Evolutionary conservation across 345 rosid species (phyloP).

Genomic region (Pseudoturritis turrita): DNA sequence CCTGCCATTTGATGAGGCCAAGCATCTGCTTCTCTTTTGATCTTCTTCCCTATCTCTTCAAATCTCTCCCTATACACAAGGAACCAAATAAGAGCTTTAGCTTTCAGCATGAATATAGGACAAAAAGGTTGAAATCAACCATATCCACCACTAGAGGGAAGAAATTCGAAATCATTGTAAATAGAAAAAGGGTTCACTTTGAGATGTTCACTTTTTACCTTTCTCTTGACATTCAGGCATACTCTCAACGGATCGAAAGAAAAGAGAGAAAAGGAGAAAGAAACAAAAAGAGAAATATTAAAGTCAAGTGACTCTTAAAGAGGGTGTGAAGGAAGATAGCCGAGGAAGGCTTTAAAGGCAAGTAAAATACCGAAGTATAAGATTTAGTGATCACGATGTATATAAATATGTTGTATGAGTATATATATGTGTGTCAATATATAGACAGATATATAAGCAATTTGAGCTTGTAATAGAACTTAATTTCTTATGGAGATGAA

Average conservation of each 20-base stretch:
- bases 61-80: constrained; percentile 56
- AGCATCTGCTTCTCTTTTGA: constrained; percentile 77
- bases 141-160: constrained; percentile 14
- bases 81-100: neutral
- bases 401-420: neutral
- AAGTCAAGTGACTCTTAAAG: constrained; percentile 25
- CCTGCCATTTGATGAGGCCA: constrained; percentile 63
- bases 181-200: neutral
- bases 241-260: constrained; percentile 41
- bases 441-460: neutral
- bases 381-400: constrained; percentile 25
- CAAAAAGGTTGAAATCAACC: constrained; percentile 15
- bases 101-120: constrained; percentile 17
- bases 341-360: constrained; percentile 72
- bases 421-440: neutral
- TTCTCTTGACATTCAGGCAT: constrained; percentile 97
- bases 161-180: neutral
- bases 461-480: constrained; percentile 14
- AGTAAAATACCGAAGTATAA: constrained; percentile 39
- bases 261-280: constrained; percentile 25
- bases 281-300: constrained; percentile 22
- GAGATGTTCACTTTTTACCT: constrained; percentile 50
- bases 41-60: constrained; percentile 83
- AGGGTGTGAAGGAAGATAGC: constrained; percentile 30
- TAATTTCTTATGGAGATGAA: neutral